phyloP scores from a whole-genome alignment of 306 rosid species.

The Begonia loranthoides region DNA sequence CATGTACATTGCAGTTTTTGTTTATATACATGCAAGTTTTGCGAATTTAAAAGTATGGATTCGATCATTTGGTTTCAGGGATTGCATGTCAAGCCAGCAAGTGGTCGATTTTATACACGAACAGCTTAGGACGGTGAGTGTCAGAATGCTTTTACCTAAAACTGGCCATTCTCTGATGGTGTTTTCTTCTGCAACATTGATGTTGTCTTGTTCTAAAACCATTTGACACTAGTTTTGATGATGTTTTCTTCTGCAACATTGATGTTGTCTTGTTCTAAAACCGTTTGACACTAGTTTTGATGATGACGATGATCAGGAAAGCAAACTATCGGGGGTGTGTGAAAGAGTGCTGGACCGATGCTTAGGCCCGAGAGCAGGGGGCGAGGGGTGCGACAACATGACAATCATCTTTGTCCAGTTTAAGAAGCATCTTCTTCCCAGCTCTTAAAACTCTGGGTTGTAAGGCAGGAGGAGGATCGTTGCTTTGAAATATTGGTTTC shows the following conservation, averaged over 20 bases:
- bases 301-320: constrained; percentile 39
- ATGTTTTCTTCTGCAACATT: no score
- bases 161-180: no score
- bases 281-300: no score
- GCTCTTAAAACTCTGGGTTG: no score
- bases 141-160: not conserved
- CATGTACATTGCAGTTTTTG: no score
- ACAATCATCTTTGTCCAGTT: constrained; percentile 91
- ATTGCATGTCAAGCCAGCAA: constrained; percentile 95
- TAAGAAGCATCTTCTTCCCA: constrained; percentile 39
- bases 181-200: no score
- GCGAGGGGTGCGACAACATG: constrained; percentile 97
- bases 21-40: no score
- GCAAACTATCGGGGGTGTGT: constrained; percentile 57
- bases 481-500: no score
- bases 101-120: constrained; percentile 71
- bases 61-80: constrained; percentile 49
- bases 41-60: not conserved
- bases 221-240: no score
- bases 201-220: no score
- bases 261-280: no score
- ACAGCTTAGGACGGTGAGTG: constrained; percentile 49
- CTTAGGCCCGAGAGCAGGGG: constrained; percentile 76
- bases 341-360: constrained; percentile 79
- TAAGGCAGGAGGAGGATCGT: no score